Base-by-base conservation (phyloP, 352 stramenopile species). In the Globisporangium cederbergense region DNA sequence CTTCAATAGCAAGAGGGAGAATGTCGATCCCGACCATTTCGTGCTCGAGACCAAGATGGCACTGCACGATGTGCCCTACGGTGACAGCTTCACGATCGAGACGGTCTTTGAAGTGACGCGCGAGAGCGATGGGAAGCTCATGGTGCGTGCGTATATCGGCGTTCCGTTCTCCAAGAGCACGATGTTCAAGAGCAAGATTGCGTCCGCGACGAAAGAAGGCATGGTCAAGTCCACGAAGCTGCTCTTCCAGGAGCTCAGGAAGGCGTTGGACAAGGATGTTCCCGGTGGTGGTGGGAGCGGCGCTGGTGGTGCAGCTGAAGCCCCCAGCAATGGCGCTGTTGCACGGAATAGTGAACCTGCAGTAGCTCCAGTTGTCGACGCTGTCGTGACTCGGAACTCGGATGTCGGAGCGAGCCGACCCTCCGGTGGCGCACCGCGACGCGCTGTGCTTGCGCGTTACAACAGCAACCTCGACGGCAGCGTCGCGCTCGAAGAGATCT, bases 101-200 rank as follows among this genome's bases (percentile, higher is more conserved):
- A 89, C 79, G 1, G 68, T 88, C 16, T 86, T 87, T 51, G 53
- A 73, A 20, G 55, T 83, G 40, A 75, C 78, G 18, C 78, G 82
- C 56, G 78, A 85, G 13, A 55, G 65, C 2, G 70, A 78, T 11
- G 77, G 71, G 10, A 72, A 76, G 42, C 68, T 70, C 5, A 55
- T 74, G 8, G 81, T 73, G 2, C 74, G 75, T 30, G 83, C 90
- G n/a, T 91, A 75, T 56, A 72, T 90, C 6, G 82, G 64, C 38
- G 76, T 95, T 50, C 83, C 84, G 52, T 95, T 95, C 67, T 88
- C 78, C 18, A 95, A 93, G 60, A 86, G 77, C 47, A 93, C 83
- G 25, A 90, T 95, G 79, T 95, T 91, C 64, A 89, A 89, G 72
- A 79, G 76, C 4, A 95, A 93, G 71, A 95, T 95, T 49, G 72